Evolutionary conservation across 2,329 filamentous ascomycete genomes (phyloP), one percentile per base, ranked within the genome.

Genomic region (Aureobasidium sp.): DNA sequence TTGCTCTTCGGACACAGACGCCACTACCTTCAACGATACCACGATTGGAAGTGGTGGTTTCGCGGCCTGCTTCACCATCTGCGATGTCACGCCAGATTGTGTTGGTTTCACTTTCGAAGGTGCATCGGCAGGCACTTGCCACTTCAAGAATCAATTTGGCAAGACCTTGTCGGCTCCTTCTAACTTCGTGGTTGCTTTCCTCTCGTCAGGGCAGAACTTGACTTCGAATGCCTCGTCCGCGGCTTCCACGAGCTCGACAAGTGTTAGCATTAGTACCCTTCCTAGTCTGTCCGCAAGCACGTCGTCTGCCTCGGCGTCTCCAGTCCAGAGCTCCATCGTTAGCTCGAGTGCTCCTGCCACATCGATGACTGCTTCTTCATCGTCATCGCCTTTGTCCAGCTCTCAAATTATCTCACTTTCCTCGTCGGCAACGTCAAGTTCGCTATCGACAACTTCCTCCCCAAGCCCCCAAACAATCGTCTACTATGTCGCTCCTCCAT

Each of bases 21-120:
- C 47, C 22, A 6, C 7, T 11, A 31, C 63, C 5, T 58, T 63
- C n/a, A 53, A 44, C 20, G 34, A 47, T 5, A 52, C 45, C 1
- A 53, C 39, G 17, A 36, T 52, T 4, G 22, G 51, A 29, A 62
- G 66, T 25, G 63, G 62, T 42, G 45, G 57, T 1, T 67, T 64
- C 51, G 62, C 52, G 12, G 65, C 64, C 20, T 68, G 66, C 47
- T 62, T 67, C 49, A 57, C 45, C n/a, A 55, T 57, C 9, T 68
- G 66, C 39, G 66, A 68, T 58, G 61, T 56, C 49, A 62, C 53
- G 4, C 36, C 52, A 11, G 62, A 42, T 5, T 68, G 66, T 48
- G 56, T 56, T 5, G 62, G 49, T 4, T 65, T 65, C 41, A 63
- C 57, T 1, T 65, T 61, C n/a, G 63, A 61, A 12, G 63, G 63